Evolutionary conservation across 768 basidiomycete genomes (phyloP), one percentile per base, ranked within the genome.

Genomic region (Suillus variegatus): DNA sequence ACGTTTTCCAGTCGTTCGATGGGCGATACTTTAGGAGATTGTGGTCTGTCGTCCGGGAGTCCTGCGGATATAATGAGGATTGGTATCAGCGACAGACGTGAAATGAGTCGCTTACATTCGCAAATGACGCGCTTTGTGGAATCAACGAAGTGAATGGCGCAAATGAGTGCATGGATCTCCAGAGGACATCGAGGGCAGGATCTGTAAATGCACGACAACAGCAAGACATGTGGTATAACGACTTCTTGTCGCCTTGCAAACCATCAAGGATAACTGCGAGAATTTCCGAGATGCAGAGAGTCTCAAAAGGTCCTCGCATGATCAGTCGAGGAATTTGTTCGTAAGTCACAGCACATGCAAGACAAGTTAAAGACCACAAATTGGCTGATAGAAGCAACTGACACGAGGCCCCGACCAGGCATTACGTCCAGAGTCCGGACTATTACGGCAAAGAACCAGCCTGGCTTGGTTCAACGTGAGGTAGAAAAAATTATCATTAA

Each of bases 131-230:
- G 22, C 36, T 57, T 28, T 25, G 38, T 41, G 62, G 62, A 28
- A 63, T 25, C 22, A 66, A 63, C 35, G 56, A 56, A 46, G 13
- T 55, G 22, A 65, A 61, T 40, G 64, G 64, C 10, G 14, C 32
- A 25, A 65, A 40, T 13, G 64, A 58, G 25, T 41, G 25, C 57
- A 58, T 58, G 41, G 57, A 58, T 41, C 40, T 58, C 57, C 57
- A 58, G 25, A 58, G 57, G 7, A 58, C 20, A 35, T 65, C 61
- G 25, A 65, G 64, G 10, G 61, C 61, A 20, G 61, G 51, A 47
- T 65, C 64, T 22, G 64, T 36, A 14, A 62, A 28, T 25, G 61
- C 61, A 41, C 55, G 60, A 43, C 61, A 52, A 44, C 64, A 65
- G 35, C 41, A 43, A 16, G 61, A 25, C 49, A 65, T 40, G 7